These are phyloP conservation scores for Penium margaritaceum DNA, from an alignment of 139 green algal genomes.

Conservation along the genomic window DNA sequence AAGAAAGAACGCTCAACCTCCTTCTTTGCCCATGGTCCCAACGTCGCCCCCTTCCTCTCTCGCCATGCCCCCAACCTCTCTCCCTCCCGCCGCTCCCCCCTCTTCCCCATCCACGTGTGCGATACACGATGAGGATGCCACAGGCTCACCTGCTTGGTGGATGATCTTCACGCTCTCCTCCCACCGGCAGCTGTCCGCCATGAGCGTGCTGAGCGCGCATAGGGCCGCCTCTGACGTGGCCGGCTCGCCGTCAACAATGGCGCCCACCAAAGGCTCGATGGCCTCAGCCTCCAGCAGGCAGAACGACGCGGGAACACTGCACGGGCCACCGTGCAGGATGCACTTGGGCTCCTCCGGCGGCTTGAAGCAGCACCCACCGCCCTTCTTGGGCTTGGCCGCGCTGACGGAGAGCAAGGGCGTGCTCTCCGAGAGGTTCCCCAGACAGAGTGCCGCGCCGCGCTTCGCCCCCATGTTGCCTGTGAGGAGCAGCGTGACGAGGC, in stretches of 20 bases:
- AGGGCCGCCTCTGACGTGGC: constrained; percentile 26
- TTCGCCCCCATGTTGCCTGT: constrained; percentile 12
- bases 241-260: constrained; percentile 17
- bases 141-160: constrained; percentile 3
- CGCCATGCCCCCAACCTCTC: background rate
- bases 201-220: constrained; percentile 14
- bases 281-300: constrained; percentile 33
- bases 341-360: constrained; percentile 17
- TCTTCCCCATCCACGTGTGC: too few relatives aligned
- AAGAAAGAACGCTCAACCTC: background rate
- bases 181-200: constrained; percentile 12
- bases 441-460: constrained; percentile 12
- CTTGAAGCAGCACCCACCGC: constrained; percentile 24
- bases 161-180: constrained; percentile 25
- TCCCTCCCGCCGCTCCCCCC: too few relatives aligned
- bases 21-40: background rate
- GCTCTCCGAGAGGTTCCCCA: constrained; percentile 27
- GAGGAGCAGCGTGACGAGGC: constrained; percentile 17
- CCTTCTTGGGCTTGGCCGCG: background rate
- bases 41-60: background rate
- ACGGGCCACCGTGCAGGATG: constrained; percentile 16
- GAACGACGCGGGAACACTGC: constrained; percentile 14
- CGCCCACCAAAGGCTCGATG: constrained; percentile 13
- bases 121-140: too few relatives aligned
- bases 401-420: background rate